Base-by-base conservation (phyloP, 106 monocot genomes). In the Cymbidium sinense region DNA sequence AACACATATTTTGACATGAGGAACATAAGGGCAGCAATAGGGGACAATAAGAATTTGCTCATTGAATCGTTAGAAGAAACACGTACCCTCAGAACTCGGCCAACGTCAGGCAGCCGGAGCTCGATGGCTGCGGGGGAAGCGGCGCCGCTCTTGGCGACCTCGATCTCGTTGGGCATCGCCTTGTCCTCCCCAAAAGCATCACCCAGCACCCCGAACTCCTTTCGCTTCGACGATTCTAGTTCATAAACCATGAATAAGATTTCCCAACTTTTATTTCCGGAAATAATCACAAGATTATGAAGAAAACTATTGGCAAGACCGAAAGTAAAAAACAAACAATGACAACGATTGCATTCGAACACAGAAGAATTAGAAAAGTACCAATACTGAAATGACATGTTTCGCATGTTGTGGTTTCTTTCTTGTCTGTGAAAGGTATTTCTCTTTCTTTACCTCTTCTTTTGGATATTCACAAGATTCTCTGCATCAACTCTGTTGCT, bases 31-130 rank as follows among this genome's bases (percentile, higher is more conserved):
- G 4, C 13, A 18, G 10, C 31, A 21, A 55, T 71, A 61, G 75
- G 15, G 13, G 15, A 11, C 11, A 17, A 0, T 7, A 41, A 9
- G 41, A 9, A 9, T 9, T 41, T 47, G 47, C 13, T 47, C 47
- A 47, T 47, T 13, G 47, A 47, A 47, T 47, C 13, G 47, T 13
- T 47, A 47, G 19, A 71, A 50, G 31, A 64, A 70, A 71, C 52
- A 72, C 78, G 7, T 30, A 88, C 88, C 75, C 43, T 83, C 43
- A 88, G 43, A 25, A 81, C 65, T 29, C 70, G 47, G 17, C 79
- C 78, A 75, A 86, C 77, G 72, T 86, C 81, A 17, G 85, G 83
- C 79, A 86, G 1, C 18, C 78, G 83, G 65, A 89, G 19, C 37
- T 81, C 34, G 43, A 81, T 4, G 11, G 3, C 83, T 35, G 83